Evolutionary conservation across 2,329 filamentous ascomycete species (phyloP).

Genomic region (Cladophialophora psammophila): DNA sequence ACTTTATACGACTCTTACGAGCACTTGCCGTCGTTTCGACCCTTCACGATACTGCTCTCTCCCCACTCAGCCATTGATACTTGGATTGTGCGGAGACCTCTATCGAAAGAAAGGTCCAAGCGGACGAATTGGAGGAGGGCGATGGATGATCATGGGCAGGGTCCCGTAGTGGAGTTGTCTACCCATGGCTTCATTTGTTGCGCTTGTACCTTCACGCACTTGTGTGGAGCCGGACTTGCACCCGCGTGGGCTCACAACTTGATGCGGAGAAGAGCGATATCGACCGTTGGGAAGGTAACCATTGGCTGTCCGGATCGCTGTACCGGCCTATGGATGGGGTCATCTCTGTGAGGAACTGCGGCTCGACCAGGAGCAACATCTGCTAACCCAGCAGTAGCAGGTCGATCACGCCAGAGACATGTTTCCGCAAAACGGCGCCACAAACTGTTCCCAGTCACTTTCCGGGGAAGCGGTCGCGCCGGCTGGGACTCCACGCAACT

Average conservation of each 20-base stretch:
- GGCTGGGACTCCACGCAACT: slow-evolving; percentile 38
- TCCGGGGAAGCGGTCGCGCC: neutral
- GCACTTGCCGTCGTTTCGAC: slow-evolving; percentile 4
- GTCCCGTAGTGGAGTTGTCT: neutral
- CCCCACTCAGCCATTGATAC: neutral
- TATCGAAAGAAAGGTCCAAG: slow-evolving; percentile 21
- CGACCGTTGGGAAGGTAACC: neutral
- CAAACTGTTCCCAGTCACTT: slow-evolving; percentile 28
- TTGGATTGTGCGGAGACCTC: neutral
- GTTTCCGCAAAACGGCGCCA: slow-evolving; percentile 30
- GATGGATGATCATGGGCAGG: neutral
- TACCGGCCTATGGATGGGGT: neutral
- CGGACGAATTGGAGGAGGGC: slow-evolving; percentile 12
- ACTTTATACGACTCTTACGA: neutral
- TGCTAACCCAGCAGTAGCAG: neutral
- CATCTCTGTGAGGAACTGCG: neutral
- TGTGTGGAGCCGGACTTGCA: neutral
- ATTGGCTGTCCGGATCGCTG: neutral
- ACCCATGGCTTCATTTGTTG: neutral
- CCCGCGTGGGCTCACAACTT: neutral
- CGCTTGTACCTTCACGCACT: slow-evolving; percentile 2
- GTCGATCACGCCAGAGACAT: slow-evolving; percentile 24
- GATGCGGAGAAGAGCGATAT: slow-evolving; percentile 16
- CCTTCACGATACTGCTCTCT: neutral
- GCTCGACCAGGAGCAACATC: neutral